Conservation (phyloP, 805 yeast genomes). For the Sporopachydermia quercuum region DNA sequence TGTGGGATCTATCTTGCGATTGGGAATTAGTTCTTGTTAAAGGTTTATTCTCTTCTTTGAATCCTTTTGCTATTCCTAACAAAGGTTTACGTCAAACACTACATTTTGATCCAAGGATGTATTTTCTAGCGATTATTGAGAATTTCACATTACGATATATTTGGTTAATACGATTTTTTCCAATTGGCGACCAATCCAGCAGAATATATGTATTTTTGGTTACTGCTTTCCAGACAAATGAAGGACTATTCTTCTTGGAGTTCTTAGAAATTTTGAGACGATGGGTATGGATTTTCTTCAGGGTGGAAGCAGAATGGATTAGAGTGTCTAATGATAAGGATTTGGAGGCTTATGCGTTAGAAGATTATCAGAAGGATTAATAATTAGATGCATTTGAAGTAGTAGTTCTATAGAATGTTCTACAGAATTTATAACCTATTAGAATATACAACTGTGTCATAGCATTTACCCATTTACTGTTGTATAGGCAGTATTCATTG, state of each 20-base stretch:
- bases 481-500: background rate
- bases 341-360: constrained; percentile 7
- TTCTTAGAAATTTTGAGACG: constrained; percentile 66
- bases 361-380: background rate
- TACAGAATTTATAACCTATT: constrained; percentile 2
- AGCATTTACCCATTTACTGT: background rate
- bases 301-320: constrained; percentile 63
- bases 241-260: constrained; percentile 57
- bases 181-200: constrained; percentile 3
- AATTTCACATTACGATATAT: constrained; percentile 61
- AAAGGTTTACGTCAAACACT: constrained; percentile 14
- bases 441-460: background rate
- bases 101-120: constrained; percentile 22
- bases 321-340: constrained; percentile 9
- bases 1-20: constrained; percentile 85
- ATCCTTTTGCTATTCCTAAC: constrained; percentile 3
- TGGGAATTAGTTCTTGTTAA: constrained; percentile 61
- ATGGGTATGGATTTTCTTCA: constrained; percentile 79
- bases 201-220: constrained; percentile 11
- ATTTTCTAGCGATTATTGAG: constrained; percentile 38
- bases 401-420: background rate
- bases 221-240: constrained; percentile 20
- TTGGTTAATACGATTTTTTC: constrained; percentile 51
- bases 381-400: background rate
- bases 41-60: constrained; percentile 2